Base-by-base conservation (phyloP, 345 rosid species). In the Corymbia maculata region DNA sequence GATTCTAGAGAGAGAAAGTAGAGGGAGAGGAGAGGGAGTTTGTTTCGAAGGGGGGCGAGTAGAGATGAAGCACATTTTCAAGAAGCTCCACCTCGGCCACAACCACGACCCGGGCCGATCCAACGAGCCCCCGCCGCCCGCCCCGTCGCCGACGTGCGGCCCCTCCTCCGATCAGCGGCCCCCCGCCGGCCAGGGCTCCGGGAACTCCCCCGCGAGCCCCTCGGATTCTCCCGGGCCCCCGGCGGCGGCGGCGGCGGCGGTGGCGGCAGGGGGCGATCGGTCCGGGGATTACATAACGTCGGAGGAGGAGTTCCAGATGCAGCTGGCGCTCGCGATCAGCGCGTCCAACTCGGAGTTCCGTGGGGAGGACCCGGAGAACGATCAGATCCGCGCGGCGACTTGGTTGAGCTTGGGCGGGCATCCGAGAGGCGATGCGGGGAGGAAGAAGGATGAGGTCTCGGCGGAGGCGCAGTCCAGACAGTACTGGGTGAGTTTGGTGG, bases 231-330 rank as follows among this genome's bases (percentile, higher is more conserved):
- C 94, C 30, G 91, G 95, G 17, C n/a, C 93, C 3, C 85, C 97
- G 9, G 85, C 87, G 49, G 15, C 91, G 14, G 70, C 85, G 44
- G 13, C 90, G 51, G 32, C 85, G 14, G 51, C 91, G 9, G 61
- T 80, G 55, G 10, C 90, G 53, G 47, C 85, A 14, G 53, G 91
- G 51, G 91, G 85, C 32, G 90, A 61, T 88, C 82, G 90, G 55
- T 70, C 93, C n/a, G 90, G 90, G 30, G 98, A 98, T 80, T 98
- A 91, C 90, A 96, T 96, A 51, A 90, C 94, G 2, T 94, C 98
- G 13, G 99, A 98, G 95, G 99, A 98, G 93, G 99, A 98, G 89
- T 98, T 94, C 84, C 98, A 98, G 94, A 92, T 98, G 70, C 99
- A 97, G 95, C 87, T 98, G 86, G 99, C 99, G 86, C 91, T 98